A percentile compares a stretch with the other conserved stretches of the same genome.
Evolutionary conservation across 2,329 filamentous ascomycete species (phyloP).

Genomic region (Fusarium citri): DNA sequence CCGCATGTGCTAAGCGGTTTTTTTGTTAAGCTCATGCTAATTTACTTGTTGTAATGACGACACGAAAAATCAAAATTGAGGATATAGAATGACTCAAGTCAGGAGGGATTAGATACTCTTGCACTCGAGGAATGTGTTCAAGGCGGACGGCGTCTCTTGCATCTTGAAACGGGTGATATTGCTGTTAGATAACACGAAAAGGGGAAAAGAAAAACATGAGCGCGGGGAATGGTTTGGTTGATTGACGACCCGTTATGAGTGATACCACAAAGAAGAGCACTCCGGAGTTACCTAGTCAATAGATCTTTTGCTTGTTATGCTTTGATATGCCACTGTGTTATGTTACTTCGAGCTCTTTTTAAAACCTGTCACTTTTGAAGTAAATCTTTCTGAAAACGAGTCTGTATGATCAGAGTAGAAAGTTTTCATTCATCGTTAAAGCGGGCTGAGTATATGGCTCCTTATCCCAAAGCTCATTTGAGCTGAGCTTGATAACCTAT

Average conservation of each 20-base stretch:
- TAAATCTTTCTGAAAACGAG: background rate
- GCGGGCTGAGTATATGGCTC: conserved; percentile 10
- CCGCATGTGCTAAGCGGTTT: conserved; percentile 72
- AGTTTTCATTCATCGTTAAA: conserved; percentile 39
- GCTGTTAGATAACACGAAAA: conserved; percentile 38
- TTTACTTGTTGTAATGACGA: conserved; percentile 43
- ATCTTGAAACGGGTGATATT: conserved; percentile 38
- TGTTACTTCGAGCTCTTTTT: background rate
- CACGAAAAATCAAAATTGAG: conserved; percentile 31
- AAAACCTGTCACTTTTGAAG: background rate
- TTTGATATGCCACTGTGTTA: conserved; percentile 23
- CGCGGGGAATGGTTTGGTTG: conserved; percentile 39
- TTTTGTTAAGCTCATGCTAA: conserved; percentile 1
- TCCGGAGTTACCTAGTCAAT: conserved; percentile 46
- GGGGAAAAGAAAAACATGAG: conserved; percentile 30
- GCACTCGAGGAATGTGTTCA: conserved; percentile 38
- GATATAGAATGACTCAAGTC: conserved; percentile 9
- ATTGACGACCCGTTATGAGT: conserved; percentile 47
- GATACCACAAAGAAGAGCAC: conserved; percentile 46
- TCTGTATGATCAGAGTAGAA: conserved; percentile 19
- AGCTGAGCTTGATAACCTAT: conserved; percentile 15
- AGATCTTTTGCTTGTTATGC: conserved; percentile 46
- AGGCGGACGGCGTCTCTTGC: conserved; percentile 46
- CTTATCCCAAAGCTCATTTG: conserved; percentile 13
- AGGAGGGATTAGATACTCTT: conserved; percentile 31